These are phyloP conservation scores for Quercus tomentella DNA, from an alignment of 331 rosid species.

Conservation along the genomic window DNA sequence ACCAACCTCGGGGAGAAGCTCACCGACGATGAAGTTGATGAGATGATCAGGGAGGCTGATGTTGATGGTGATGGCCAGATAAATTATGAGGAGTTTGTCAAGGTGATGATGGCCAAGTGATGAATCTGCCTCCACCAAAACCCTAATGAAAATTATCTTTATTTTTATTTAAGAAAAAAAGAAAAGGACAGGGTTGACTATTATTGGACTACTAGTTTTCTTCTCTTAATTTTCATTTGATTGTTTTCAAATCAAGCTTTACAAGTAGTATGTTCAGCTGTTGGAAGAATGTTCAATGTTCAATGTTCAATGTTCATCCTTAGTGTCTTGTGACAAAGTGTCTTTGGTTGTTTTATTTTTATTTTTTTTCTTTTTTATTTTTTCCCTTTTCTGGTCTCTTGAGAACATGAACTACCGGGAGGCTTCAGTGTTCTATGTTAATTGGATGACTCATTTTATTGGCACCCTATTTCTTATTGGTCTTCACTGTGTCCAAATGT, in stretches of 20 bases:
- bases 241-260: slow-evolving; percentile 17
- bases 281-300: slow-evolving; percentile 14
- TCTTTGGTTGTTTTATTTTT: slow-evolving; percentile 15
- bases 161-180: not conserved
- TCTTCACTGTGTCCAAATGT: not conserved
- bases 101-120: slow-evolving; percentile 93
- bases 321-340: slow-evolving; percentile 18
- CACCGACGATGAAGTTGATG: slow-evolving; percentile 80
- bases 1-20: slow-evolving; percentile 87
- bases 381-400: not conserved
- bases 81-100: slow-evolving; percentile 74
- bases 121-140: not conserved
- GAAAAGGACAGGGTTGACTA: slow-evolving; percentile 17
- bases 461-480: not conserved
- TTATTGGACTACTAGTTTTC: slow-evolving; percentile 2
- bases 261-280: slow-evolving; percentile 17
- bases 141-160: slow-evolving; percentile 7
- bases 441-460: not conserved
- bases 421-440: slow-evolving; percentile 1
- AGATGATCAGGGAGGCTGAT: slow-evolving; percentile 86
- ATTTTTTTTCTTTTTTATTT: not conserved
- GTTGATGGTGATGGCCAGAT: slow-evolving; percentile 91
- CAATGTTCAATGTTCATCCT: slow-evolving; percentile 16
- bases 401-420: not conserved
- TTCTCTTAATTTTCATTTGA: slow-evolving; percentile 2